Percentiles rank a stretch among this genome's conserved stretches.
phyloP scores from a whole-genome alignment of 1,284 basidiomycete genomes.

The Tilletia walkeri region DNA sequence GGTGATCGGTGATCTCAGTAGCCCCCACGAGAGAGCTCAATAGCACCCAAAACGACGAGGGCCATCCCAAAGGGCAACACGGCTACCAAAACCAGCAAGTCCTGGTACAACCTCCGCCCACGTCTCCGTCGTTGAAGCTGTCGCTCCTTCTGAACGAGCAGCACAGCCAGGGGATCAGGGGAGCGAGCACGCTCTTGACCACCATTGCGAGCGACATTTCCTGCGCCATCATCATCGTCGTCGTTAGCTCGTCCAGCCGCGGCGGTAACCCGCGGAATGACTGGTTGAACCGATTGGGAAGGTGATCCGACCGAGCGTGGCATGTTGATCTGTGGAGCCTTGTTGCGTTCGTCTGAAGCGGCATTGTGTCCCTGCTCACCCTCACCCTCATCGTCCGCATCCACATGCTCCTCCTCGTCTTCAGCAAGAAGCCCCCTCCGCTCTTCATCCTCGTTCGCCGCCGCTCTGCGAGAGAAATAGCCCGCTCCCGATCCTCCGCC shows the following conservation, averaged over 20 bases:
- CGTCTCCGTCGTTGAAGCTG: conserved; percentile 42
- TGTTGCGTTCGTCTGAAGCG: not conserved
- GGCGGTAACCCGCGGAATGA: not conserved
- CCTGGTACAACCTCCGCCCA: conserved; percentile 36
- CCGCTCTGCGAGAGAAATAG: not conserved
- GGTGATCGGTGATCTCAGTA: not conserved
- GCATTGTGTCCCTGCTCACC: not conserved
- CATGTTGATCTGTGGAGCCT: not conserved
- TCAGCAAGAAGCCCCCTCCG: conserved; percentile 32
- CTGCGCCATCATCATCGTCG: conserved; percentile 35
- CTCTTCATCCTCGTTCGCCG: conserved; percentile 14
- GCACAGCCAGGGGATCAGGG: conserved; percentile 45
- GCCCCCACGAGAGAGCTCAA: conserved; percentile 20
- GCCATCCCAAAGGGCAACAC: conserved; percentile 27
- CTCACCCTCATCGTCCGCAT: not conserved
- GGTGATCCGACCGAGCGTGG: not conserved
- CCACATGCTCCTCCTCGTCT: conserved; percentile 1
- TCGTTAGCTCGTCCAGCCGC: not conserved
- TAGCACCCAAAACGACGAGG: conserved; percentile 25
- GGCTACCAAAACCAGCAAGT: conserved; percentile 25
- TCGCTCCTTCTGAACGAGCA: conserved; percentile 50
- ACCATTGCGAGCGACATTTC: conserved; percentile 24
- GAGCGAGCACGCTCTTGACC: not conserved
- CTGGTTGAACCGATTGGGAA: not conserved
- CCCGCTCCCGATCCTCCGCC: not conserved